phyloP scores from a whole-genome alignment of 169 alveolate genomes.

The Eimeria necatrix region DNA sequence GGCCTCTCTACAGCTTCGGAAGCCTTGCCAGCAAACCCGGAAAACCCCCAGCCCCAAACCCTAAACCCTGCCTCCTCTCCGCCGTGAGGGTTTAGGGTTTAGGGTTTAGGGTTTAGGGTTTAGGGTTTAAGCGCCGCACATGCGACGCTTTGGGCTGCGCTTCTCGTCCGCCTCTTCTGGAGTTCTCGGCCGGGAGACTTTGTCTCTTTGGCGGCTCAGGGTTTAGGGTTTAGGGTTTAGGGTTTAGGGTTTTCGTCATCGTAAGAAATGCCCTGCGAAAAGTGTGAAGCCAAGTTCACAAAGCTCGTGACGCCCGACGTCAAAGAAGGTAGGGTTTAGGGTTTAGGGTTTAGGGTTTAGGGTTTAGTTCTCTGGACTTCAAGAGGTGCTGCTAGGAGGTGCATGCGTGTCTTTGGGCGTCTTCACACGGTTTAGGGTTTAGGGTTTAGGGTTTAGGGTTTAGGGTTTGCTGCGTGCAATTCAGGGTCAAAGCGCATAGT shows the following conservation, averaged over 20 bases:
- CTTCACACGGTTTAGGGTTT: background rate
- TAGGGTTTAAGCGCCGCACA: background rate
- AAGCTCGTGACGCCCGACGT: slow-evolving; percentile 81
- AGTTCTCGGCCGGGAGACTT: no score
- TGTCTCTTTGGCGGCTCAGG: background rate
- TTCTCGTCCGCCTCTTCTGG: no score
- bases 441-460: slow-evolving; percentile 11
- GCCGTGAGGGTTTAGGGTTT: background rate
- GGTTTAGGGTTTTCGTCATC: background rate
- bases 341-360: background rate
- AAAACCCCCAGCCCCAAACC: no score
- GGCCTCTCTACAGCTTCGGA: no score
- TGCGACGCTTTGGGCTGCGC: no score
- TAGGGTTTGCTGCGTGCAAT: slow-evolving; percentile 3
- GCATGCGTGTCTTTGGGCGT: background rate
- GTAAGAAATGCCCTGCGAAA: slow-evolving; percentile 74
- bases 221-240: slow-evolving; percentile 34
- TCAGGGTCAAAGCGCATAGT: slow-evolving; percentile 80
- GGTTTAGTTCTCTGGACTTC: background rate
- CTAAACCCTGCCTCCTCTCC: no score
- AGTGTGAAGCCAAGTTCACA: slow-evolving; percentile 77
- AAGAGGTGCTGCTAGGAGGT: background rate
- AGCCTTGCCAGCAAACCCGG: no score
- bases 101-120: slow-evolving; percentile 30
- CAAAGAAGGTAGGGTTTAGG: slow-evolving; percentile 39